phyloP scores from a whole-genome alignment of 2,329 filamentous ascomycete genomes.

The Diaporthe sp. region DNA sequence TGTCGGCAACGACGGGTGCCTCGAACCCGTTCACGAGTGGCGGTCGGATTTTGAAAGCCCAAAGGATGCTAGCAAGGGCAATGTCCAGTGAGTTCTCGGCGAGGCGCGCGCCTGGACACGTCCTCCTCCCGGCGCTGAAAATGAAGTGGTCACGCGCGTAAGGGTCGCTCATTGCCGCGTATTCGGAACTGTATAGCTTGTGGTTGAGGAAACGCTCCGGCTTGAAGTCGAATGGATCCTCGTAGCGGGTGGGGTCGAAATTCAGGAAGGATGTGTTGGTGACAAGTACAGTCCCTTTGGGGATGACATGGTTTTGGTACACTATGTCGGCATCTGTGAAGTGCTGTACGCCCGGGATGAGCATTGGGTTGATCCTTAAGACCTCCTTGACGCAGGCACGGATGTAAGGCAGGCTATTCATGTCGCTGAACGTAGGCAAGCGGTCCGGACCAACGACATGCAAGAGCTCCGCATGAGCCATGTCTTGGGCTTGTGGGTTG shows the following conservation, averaged over 20 bases:
- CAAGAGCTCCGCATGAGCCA: constrained; percentile 59
- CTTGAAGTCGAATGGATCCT: constrained; percentile 40
- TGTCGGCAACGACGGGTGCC: not conserved
- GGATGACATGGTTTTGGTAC: constrained; percentile 61
- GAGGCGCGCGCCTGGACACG: constrained; percentile 61
- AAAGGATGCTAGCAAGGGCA: constrained; percentile 7
- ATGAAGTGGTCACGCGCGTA: constrained; percentile 56
- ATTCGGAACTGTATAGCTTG: constrained; percentile 41
- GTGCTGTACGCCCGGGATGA: constrained; percentile 55
- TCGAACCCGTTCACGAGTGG: not conserved
- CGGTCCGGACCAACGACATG: constrained; percentile 51
- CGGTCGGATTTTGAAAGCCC: constrained; percentile 11
- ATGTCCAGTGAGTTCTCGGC: constrained; percentile 57
- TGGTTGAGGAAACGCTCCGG: constrained; percentile 43
- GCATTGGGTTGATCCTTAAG: constrained; percentile 28
- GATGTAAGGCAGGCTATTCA: constrained; percentile 42
- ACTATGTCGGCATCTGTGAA: constrained; percentile 58
- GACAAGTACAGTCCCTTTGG: constrained; percentile 57
- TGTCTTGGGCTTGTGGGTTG: constrained; percentile 48
- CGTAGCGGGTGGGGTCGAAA: constrained; percentile 43
- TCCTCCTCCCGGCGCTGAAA: constrained; percentile 58
- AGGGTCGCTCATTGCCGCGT: constrained; percentile 46
- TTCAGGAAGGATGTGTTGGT: constrained; percentile 49
- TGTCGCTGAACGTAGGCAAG: constrained; percentile 49
- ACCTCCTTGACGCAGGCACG: constrained; percentile 32